Evolutionary conservation across 257 asterid species (phyloP).

Genomic region (Plantago ovata): DNA sequence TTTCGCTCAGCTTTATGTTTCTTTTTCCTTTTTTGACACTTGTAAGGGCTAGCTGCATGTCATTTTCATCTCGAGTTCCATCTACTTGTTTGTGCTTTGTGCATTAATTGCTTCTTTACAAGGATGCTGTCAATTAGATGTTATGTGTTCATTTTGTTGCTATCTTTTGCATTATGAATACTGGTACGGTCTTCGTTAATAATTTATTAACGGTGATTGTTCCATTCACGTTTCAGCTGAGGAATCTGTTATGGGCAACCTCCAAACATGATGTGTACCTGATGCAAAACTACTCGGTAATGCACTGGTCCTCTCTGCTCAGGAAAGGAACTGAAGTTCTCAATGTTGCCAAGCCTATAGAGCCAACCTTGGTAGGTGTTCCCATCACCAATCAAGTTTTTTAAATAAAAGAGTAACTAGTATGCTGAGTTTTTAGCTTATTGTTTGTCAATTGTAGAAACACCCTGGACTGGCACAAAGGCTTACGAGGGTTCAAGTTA

Average conservation of each 20-base stretch:
- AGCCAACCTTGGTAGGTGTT: constrained; percentile 49
- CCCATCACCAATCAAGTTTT: not conserved
- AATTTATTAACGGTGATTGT: constrained; percentile 8
- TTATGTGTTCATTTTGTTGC: not conserved
- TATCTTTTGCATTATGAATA: not conserved
- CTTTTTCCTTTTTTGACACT: too few relatives aligned
- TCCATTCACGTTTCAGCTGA: constrained; percentile 55
- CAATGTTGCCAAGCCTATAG: constrained; percentile 69
- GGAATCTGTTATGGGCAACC: constrained; percentile 76
- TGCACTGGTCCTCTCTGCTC: constrained; percentile 88
- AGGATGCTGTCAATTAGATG: not conserved
- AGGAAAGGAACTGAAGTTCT: constrained; percentile 69
- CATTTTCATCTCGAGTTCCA: too few relatives aligned
- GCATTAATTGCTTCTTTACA: not conserved
- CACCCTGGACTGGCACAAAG: constrained; percentile 53
- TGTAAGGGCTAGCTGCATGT: too few relatives aligned
- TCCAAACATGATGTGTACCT: constrained; percentile 90
- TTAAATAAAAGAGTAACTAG: not conserved
- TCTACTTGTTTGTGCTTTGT: too few relatives aligned
- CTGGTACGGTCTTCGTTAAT: not conserved
- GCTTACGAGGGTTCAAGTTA: constrained; percentile 67
- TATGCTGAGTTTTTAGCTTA: not conserved
- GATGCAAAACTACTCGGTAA: constrained; percentile 73
- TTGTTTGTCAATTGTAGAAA: constrained; percentile 33
- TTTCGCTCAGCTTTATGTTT: too few relatives aligned